These are phyloP conservation scores for Endocarpon pusillum DNA, from an alignment of 495 filamentous ascomycete species.

Conservation along the genomic window DNA sequence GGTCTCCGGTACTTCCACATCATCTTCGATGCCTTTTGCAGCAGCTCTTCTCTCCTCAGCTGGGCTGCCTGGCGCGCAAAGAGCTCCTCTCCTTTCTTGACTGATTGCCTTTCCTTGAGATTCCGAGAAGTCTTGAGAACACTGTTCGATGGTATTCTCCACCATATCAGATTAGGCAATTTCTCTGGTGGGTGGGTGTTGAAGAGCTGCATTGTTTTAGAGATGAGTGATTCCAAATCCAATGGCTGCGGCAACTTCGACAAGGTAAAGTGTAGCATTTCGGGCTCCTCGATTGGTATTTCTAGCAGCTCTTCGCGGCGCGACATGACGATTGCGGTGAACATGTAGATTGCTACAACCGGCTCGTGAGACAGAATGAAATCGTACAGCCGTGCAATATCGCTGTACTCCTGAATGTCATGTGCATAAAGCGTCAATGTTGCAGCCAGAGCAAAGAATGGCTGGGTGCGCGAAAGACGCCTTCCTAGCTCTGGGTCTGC, in stretches of 20 bases:
- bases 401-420: constrained; percentile 76
- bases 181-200: constrained; percentile 52
- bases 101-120: constrained; percentile 24
- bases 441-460: constrained; percentile 82
- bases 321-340: constrained; percentile 69
- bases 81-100: constrained; percentile 41
- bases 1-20: constrained; percentile 45
- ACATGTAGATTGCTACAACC: constrained; percentile 75
- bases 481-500: constrained; percentile 47
- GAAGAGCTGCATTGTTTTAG: constrained; percentile 43
- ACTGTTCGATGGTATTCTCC: constrained; percentile 48
- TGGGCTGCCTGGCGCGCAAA: constrained; percentile 56
- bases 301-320: constrained; percentile 68
- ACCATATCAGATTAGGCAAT: constrained; percentile 48
- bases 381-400: constrained; percentile 81
- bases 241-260: constrained; percentile 74
- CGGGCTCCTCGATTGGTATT: constrained; percentile 68
- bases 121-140: constrained; percentile 68
- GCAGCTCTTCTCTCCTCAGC: constrained; percentile 42
- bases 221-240: constrained; percentile 66
- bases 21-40: constrained; percentile 30
- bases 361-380: constrained; percentile 73
- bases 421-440: constrained; percentile 92
- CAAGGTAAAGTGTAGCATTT: constrained; percentile 81
- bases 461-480: constrained; percentile 61